Conservation (phyloP, 106 monocot genomes). For the Dendrobium huoshanense region DNA sequence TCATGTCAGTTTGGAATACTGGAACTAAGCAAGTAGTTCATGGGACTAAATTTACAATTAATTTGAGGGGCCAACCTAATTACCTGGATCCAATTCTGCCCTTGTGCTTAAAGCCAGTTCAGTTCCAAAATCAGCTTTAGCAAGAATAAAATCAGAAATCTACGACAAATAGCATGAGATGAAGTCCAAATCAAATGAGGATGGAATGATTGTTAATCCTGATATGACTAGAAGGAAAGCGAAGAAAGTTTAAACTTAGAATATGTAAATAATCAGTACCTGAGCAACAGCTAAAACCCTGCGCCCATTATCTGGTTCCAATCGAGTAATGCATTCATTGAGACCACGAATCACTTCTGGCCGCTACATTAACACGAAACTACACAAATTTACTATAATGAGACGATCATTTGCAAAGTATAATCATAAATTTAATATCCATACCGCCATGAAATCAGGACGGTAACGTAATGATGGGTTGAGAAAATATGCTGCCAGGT, state of each 20-base stretch:
- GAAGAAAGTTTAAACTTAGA: background rate
- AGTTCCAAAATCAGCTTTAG: conserved; percentile 65
- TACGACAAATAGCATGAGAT: conserved; percentile 13
- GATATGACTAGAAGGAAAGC: no score
- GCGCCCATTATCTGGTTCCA: conserved; percentile 38
- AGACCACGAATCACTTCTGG: conserved; percentile 53
- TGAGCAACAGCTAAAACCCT: conserved; percentile 43
- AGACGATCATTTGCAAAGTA: background rate
- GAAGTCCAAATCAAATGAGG: background rate
- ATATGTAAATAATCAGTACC: conserved; percentile 9
- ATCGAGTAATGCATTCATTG: conserved; percentile 52
- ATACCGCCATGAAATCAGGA: conserved; percentile 45
- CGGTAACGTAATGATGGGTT: conserved; percentile 47
- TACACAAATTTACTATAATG: background rate
- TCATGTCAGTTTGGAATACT: no score
- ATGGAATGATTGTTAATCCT: no score
- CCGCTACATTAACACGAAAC: conserved; percentile 21
- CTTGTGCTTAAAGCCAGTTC: conserved; percentile 55
- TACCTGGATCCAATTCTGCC: conserved; percentile 50
- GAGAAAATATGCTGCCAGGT: conserved; percentile 51
- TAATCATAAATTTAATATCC: conserved; percentile 4
- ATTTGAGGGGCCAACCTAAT: background rate
- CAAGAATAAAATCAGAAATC: conserved; percentile 56
- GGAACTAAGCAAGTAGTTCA: no score
- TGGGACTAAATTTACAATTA: no score